Evolutionary conservation across 139 green algal species (phyloP).

Genomic region (Tetraselmis striata): DNA sequence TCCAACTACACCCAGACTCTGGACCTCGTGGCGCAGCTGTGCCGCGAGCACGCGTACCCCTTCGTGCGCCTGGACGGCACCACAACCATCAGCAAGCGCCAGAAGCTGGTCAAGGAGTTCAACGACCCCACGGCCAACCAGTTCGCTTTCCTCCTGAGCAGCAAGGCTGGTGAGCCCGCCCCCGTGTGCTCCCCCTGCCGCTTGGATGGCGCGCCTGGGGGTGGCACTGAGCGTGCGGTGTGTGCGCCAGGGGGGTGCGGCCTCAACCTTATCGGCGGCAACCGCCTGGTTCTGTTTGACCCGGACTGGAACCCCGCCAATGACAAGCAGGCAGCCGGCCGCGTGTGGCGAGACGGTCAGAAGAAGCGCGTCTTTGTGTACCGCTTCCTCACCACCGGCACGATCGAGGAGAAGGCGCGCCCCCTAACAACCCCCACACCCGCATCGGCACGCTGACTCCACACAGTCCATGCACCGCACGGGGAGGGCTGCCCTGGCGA

Average conservation of each 20-base stretch:
- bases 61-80: constrained; percentile 85
- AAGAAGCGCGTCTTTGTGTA: constrained; percentile 95
- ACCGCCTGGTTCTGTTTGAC: constrained; percentile 88
- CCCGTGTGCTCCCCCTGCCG: no score
- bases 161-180: constrained; percentile 85
- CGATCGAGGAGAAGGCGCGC: constrained; percentile 99
- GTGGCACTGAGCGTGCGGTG: no score
- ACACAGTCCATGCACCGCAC: no score
- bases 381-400: constrained; percentile 87
- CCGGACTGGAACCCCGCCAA: constrained; percentile 89
- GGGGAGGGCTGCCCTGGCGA: neutral
- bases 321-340: constrained; percentile 64
- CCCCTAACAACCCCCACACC: neutral
- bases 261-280: constrained; percentile 96
- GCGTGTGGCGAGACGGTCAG: constrained; percentile 97
- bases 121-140: constrained; percentile 60
- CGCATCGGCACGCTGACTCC: no score
- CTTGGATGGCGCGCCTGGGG: no score
- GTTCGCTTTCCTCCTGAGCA: constrained; percentile 96
- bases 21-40: constrained; percentile 83
- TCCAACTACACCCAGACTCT: constrained; percentile 85
- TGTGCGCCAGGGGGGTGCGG: constrained; percentile 72
- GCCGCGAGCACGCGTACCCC: constrained; percentile 77
- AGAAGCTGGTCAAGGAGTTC: constrained; percentile 88
- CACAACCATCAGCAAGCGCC: constrained; percentile 84